phyloP scores from a whole-genome alignment of 306 rosid species.

The Dalbergia cochinchinensis region DNA sequence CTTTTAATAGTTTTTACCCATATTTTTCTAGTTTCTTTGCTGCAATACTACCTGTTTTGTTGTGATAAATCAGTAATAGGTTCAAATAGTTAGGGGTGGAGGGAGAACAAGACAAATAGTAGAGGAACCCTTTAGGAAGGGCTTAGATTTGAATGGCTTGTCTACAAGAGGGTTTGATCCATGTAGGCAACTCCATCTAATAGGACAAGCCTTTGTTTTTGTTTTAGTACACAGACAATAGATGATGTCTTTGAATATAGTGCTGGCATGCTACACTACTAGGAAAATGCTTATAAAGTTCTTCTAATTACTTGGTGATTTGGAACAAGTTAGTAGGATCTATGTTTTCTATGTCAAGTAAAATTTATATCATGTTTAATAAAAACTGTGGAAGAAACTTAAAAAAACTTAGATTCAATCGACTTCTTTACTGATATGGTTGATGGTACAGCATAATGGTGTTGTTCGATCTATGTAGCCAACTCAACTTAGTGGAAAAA shows the following conservation, averaged over 20 bases:
- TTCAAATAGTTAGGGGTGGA: too few species aligned
- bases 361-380: constrained; percentile 6
- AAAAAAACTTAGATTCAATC: not conserved
- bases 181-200: not conserved
- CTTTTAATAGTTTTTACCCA: too few species aligned
- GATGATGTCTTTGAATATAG: constrained; percentile 18
- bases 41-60: not conserved
- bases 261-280: not conserved
- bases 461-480: not conserved
- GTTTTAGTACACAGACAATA: not conserved
- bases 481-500: not conserved
- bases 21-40: too few species aligned
- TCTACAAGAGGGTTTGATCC: not conserved
- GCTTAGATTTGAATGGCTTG: not conserved
- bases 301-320: not conserved
- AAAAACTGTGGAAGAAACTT: not conserved
- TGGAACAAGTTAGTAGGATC: constrained; percentile 5
- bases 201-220: not conserved
- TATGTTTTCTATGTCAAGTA: constrained; percentile 8
- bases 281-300: constrained; percentile 15
- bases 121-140: not conserved
- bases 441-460: not conserved
- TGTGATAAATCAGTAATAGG: not conserved
- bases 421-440: not conserved
- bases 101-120: too few species aligned